phyloP scores from a whole-genome alignment of 176 grass and related monocot species.

The Triticum monococcum region DNA sequence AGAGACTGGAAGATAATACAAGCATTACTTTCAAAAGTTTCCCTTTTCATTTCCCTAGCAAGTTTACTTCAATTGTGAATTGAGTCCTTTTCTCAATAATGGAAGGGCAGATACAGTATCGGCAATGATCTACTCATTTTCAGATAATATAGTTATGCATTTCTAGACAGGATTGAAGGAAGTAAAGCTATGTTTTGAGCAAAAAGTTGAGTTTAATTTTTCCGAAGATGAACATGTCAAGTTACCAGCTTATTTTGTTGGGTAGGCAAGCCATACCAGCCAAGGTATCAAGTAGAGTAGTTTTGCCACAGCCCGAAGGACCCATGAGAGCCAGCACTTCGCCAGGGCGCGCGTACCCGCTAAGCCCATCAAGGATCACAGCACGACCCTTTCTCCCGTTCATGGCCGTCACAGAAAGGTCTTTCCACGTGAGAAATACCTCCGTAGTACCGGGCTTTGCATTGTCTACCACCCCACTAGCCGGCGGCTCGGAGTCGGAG shows the following conservation, averaged over 20 bases:
- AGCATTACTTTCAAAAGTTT: not conserved
- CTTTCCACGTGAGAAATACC: conserved; percentile 19
- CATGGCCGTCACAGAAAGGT: not conserved
- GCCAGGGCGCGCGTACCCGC: conserved; percentile 5
- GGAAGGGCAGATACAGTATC: not conserved
- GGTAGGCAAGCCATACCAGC: conserved; percentile 4
- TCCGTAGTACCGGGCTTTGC: not conserved
- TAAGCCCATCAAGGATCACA: conserved; percentile 7
- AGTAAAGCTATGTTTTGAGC: no score
- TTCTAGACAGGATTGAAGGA: not conserved
- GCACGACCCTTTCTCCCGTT: not conserved
- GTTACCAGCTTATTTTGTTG: not conserved
- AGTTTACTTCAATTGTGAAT: not conserved
- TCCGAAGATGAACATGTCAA: not conserved
- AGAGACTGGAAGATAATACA: not conserved
- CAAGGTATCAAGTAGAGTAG: conserved; percentile 27
- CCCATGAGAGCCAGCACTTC: conserved; percentile 32
- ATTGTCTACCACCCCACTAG: not conserved
- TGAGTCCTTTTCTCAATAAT: not conserved
- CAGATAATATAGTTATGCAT: not conserved
- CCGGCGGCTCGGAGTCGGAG: not conserved
- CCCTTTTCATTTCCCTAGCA: not conserved
- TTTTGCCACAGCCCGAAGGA: conserved; percentile 33
- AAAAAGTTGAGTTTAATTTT: not conserved
- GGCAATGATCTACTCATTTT: not conserved